Conservation (phyloP, 768 basidiomycete genomes). For the Peribolospora baueri region DNA sequence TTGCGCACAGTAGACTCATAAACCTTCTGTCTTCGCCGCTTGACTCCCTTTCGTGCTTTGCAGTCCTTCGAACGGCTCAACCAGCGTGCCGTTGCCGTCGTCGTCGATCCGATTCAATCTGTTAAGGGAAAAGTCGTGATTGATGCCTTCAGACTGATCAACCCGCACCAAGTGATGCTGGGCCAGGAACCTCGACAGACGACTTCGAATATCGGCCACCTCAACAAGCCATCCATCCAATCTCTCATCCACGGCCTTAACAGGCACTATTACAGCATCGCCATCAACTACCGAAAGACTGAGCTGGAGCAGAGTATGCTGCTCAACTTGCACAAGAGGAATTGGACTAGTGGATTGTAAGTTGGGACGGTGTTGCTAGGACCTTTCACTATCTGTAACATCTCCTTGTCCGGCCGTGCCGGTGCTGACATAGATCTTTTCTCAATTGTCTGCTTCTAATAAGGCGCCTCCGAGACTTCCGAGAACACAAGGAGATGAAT, state of each 20-base stretch:
- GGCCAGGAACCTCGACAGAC: constrained; percentile 92
- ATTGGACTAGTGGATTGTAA: constrained; percentile 94
- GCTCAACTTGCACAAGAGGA: constrained; percentile 94
- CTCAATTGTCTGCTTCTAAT: no score
- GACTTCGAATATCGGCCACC: constrained; percentile 92
- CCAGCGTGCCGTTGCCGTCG: constrained; percentile 79
- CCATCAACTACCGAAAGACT: constrained; percentile 93
- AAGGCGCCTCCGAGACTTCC: constrained; percentile 47
- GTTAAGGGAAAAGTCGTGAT: constrained; percentile 94
- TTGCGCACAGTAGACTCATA: neutral
- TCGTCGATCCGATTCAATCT: constrained; percentile 94
- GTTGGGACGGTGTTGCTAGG: no score
- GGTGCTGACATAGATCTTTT: no score
- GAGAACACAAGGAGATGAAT: constrained; percentile 60
- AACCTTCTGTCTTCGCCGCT: neutral
- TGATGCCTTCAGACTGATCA: constrained; percentile 93
- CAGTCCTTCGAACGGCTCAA: constrained; percentile 93
- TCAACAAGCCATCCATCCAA: constrained; percentile 98
- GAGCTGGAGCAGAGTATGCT: constrained; percentile 96
- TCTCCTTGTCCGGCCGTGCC: no score
- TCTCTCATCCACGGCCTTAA: constrained; percentile 69
- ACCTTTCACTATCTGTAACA: no score
- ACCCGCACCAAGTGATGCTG: constrained; percentile 58
- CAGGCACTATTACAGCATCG: constrained; percentile 92
- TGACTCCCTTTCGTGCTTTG: neutral